Evolutionary conservation across 148 eudicot genomes (phyloP), one percentile per base, ranked within the genome.

Genomic region (Fallopia convolvulus): DNA sequence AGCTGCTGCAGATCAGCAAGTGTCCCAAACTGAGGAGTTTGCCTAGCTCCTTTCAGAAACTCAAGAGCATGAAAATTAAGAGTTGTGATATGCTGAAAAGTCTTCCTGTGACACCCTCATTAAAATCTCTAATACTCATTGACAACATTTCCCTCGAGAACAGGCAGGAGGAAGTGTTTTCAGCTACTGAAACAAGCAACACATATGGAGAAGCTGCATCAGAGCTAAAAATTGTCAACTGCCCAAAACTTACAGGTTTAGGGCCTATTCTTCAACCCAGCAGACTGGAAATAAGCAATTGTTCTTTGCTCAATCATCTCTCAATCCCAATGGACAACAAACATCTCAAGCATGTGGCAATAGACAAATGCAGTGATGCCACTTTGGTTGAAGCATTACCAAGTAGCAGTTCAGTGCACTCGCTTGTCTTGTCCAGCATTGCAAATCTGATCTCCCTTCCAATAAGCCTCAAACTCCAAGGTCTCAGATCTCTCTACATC

Each of bases 391-490:
- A 75, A 49, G 75, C 77, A 60, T 81, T 83, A 41, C 80, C 79
- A 26, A 70, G 68, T 18, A 81, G 83, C n/a, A 26, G 13, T 46
- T 79, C 84, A 40, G 40, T 86, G n/a, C 76, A 83, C 61, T 81
- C 86, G 14, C 78, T 83, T 74, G 78, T 81, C 58, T 75, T 86
- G 21, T 86, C 88, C 74, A 86, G 81, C 74, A 72, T 81, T 74
- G 53, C 63, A n/a, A 74, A 75, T 75, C 21, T 86, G 41, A 49
- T 65, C 36, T 23, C 74, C 30, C 74, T 55, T 8, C 61, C 61
- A 20, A 6, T 55, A 55, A 55, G 21, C 61, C 61, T 55, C 23
- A 1, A 55, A 55, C 61, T 55, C 21, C 7, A 20, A 15, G 61
- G 61, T n/a, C 61, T 55, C 17, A 20, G n/a, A 55, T 20, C 61